phyloP scores from a whole-genome alignment of 768 basidiomycete species.

The Tubosaeta sp. region DNA sequence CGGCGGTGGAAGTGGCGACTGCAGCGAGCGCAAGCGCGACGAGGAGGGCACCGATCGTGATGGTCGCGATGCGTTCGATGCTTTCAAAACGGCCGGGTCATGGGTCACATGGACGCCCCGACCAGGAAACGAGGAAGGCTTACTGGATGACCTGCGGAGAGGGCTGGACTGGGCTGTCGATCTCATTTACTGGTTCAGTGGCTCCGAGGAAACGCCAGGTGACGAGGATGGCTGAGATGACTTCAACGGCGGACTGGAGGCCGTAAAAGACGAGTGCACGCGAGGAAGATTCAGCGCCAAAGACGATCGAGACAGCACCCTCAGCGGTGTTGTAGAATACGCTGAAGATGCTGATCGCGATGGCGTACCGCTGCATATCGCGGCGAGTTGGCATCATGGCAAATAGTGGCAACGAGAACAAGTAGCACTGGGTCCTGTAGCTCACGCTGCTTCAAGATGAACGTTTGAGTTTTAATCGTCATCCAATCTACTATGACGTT shows the following conservation, averaged over 20 bases:
- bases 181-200: constrained; percentile 32
- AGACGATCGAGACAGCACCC: constrained; percentile 41
- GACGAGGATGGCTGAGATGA: constrained; percentile 41
- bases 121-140: background rate
- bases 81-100: constrained; percentile 15
- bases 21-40: constrained; percentile 37
- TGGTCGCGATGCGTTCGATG: constrained; percentile 37
- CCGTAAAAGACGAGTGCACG: constrained; percentile 46
- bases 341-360: constrained; percentile 40
- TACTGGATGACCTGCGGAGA: constrained; percentile 13
- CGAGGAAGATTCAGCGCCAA: constrained; percentile 43
- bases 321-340: constrained; percentile 39
- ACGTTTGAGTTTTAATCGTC: too few species aligned
- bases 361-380: constrained; percentile 32
- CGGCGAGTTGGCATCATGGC: constrained; percentile 15
- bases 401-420: too few species aligned
- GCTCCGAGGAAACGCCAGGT: constrained; percentile 40
- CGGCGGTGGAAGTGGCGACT: constrained; percentile 30
- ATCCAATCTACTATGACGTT: too few species aligned
- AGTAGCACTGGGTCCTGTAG: too few species aligned
- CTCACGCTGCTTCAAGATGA: too few species aligned
- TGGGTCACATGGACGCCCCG: background rate
- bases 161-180: background rate
- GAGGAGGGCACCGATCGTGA: constrained; percentile 36
- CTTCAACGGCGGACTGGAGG: constrained; percentile 45